Conservation (phyloP, 1,284 basidiomycete species). For the Leccinum fallax region DNA sequence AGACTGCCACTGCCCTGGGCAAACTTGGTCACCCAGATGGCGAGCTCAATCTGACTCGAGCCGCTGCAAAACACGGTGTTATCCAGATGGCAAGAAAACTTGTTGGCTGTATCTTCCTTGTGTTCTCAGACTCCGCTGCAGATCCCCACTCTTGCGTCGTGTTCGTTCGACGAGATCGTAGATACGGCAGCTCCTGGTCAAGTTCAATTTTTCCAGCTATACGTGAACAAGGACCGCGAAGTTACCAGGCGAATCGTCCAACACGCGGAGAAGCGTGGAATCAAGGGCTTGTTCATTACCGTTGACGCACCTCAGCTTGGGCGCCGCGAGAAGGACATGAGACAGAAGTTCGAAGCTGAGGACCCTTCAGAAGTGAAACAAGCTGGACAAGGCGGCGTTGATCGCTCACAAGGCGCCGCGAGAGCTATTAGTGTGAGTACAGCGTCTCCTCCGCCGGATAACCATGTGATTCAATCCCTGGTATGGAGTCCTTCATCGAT, state of each 20-base stretch:
- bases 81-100: conserved; percentile 79
- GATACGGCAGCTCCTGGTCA: conserved; percentile 77
- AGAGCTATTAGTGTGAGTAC: conserved; percentile 84
- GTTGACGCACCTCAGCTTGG: conserved; percentile 94
- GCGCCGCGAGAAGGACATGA: conserved; percentile 92
- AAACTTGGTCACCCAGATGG: conserved; percentile 95
- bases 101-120: not conserved
- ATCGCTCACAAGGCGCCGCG: conserved; percentile 90
- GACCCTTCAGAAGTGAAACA: conserved; percentile 73
- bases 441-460: not conserved
- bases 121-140: conserved; percentile 30
- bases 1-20: conserved; percentile 81
- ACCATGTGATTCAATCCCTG: conserved; percentile 1
- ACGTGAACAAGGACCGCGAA: conserved; percentile 80
- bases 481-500: conserved; percentile 89
- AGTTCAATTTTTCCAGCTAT: conserved; percentile 80
- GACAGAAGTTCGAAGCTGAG: conserved; percentile 91
- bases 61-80: conserved; percentile 75
- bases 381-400: conserved; percentile 60
- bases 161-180: conserved; percentile 89
- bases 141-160: conserved; percentile 89
- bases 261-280: conserved; percentile 81
- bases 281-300: conserved; percentile 89
- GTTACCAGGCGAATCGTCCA: conserved; percentile 84
- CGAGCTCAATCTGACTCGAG: conserved; percentile 84